Percentiles rank a stretch among this genome's conserved stretches.
Conservation (phyloP, 225 moss, liverwort and hornwort species). For the Asterella californica region DNA sequence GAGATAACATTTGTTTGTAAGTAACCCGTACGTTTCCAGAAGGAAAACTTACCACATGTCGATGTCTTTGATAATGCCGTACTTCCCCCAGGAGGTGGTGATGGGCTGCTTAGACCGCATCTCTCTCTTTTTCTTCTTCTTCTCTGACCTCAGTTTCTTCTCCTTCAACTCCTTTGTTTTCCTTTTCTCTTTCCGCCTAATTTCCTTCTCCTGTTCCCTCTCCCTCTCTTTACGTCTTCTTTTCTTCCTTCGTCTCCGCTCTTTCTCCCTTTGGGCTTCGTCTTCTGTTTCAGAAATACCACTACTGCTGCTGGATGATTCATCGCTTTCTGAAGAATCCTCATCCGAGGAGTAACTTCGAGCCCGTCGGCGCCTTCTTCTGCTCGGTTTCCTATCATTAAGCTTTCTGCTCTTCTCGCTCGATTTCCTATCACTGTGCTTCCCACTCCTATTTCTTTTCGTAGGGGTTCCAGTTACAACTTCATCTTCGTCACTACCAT, state of each 20-base stretch:
- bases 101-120: slow-evolving; percentile 83
- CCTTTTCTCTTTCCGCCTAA: slow-evolving; percentile 52
- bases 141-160: slow-evolving; percentile 57
- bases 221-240: slow-evolving; percentile 33
- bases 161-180: slow-evolving; percentile 65
- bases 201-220: slow-evolving; percentile 25
- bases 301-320: slow-evolving; percentile 27
- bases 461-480: not conserved
- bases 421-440: slow-evolving; percentile 15
- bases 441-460: slow-evolving; percentile 16
- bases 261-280: slow-evolving; percentile 28
- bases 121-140: slow-evolving; percentile 87
- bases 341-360: not conserved
- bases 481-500: slow-evolving; percentile 29
- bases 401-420: slow-evolving; percentile 29
- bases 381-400: slow-evolving; percentile 20
- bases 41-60: slow-evolving; percentile 77
- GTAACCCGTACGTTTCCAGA: not conserved
- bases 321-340: slow-evolving; percentile 28
- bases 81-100: slow-evolving; percentile 91
- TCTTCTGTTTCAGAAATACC: slow-evolving; percentile 37
- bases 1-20: not conserved
- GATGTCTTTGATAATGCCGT: slow-evolving; percentile 89
- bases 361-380: slow-evolving; percentile 26
- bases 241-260: slow-evolving; percentile 34